phyloP scores from a whole-genome alignment of 345 rosid genomes.

The Syzygium aromaticum region DNA sequence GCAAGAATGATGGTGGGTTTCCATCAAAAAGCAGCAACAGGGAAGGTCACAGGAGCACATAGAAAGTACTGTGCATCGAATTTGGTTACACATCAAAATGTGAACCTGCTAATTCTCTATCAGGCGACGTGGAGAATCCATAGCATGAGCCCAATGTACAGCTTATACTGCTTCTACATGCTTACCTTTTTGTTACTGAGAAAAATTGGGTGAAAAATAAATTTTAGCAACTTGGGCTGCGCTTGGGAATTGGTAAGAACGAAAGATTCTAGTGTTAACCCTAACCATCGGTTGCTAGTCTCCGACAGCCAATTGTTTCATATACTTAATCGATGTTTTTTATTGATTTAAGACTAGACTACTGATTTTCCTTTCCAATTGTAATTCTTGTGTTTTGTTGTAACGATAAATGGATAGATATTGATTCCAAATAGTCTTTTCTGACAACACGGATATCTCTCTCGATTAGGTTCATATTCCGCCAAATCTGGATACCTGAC shows the following conservation, averaged over 20 bases:
- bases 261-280: not conserved
- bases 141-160: constrained; percentile 12
- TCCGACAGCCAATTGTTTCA: constrained; percentile 4
- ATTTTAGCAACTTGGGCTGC: constrained; percentile 25
- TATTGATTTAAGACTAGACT: not conserved
- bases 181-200: not conserved
- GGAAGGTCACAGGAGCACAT: constrained; percentile 74
- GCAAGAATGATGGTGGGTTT: constrained; percentile 49
- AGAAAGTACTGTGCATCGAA: constrained; percentile 62
- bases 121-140: not conserved
- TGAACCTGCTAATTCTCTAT: no score
- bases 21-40: constrained; percentile 52
- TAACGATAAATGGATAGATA: not conserved
- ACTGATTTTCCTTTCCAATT: not conserved
- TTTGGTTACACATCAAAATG: no score
- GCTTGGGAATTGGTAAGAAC: not conserved
- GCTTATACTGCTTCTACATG: constrained; percentile 6
- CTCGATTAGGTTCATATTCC: not conserved
- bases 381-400: not conserved
- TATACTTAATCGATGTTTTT: not conserved
- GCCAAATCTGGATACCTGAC: not conserved
- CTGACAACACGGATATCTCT: not conserved
- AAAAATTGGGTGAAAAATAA: not conserved
- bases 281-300: constrained; percentile 6
- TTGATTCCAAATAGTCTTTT: no score